Evolutionary conservation across 2,329 filamentous ascomycete genomes (phyloP).

Genomic region (Furcasterigmium furcatum): DNA sequence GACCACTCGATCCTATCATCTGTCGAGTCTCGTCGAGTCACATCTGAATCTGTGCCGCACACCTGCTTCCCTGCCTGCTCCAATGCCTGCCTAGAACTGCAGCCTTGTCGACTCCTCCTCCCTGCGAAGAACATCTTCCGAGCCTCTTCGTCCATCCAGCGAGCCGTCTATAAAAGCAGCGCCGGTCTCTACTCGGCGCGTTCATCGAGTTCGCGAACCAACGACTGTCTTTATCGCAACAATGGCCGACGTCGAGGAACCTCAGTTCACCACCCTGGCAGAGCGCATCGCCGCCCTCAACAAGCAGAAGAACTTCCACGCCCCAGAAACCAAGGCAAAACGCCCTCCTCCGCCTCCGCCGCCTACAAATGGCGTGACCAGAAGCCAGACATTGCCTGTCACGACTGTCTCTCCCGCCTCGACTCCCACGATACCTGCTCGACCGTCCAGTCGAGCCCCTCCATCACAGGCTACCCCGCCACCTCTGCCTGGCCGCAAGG

Average conservation of each 20-base stretch:
- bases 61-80: too few relatives aligned
- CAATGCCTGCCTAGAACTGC: too few relatives aligned
- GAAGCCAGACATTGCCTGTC: constrained; percentile 30
- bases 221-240: not conserved
- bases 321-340: constrained; percentile 29
- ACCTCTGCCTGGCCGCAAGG: constrained; percentile 34
- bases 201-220: too few relatives aligned
- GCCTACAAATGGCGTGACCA: constrained; percentile 34
- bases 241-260: constrained; percentile 62
- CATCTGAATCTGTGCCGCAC: too few relatives aligned
- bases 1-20: too few relatives aligned
- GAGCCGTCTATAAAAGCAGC: too few relatives aligned
- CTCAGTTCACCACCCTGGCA: constrained; percentile 56
- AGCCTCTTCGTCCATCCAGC: too few relatives aligned
- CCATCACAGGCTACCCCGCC: constrained; percentile 28
- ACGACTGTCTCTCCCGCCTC: constrained; percentile 16
- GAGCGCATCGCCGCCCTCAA: constrained; percentile 65
- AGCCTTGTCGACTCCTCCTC: too few relatives aligned
- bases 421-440: constrained; percentile 34
- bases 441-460: constrained; percentile 21
- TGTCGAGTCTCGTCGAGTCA: too few relatives aligned
- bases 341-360: constrained; percentile 43
- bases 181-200: too few relatives aligned
- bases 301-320: constrained; percentile 54
- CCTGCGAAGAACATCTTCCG: too few relatives aligned